phyloP scores from a whole-genome alignment of 2,329 filamentous ascomycete species.

The Phialophora expanda region DNA sequence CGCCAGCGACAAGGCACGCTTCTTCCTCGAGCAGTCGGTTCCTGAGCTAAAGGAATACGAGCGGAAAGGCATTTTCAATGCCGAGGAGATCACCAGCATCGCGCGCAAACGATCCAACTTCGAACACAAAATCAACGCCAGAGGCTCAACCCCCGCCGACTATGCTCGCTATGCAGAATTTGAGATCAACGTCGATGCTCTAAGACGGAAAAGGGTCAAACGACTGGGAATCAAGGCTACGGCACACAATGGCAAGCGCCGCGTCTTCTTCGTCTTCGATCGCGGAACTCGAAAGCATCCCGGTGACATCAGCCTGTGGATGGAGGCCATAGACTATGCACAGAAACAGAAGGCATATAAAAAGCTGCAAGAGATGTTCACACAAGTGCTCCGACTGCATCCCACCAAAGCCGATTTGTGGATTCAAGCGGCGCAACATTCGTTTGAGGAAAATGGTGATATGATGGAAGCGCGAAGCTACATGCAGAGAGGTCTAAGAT shows the following conservation, averaged over 20 bases:
- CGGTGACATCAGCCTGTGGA: slow-evolving; percentile 81
- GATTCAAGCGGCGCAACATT: slow-evolving; percentile 79
- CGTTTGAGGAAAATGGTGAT: slow-evolving; percentile 79
- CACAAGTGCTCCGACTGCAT: slow-evolving; percentile 78
- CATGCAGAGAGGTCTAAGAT: slow-evolving; percentile 87
- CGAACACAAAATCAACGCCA: slow-evolving; percentile 86
- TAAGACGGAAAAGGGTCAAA: slow-evolving; percentile 81
- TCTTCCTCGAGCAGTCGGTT: slow-evolving; percentile 89
- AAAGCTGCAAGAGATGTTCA: slow-evolving; percentile 65
- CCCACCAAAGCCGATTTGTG: slow-evolving; percentile 83
- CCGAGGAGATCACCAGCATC: slow-evolving; percentile 87
- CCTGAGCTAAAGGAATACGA: slow-evolving; percentile 92
- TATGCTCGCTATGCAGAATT: slow-evolving; percentile 82
- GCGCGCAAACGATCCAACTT: slow-evolving; percentile 90
- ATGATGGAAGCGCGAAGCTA: slow-evolving; percentile 84
- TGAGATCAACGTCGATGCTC: slow-evolving; percentile 70
- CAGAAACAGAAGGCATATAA: slow-evolving; percentile 68
- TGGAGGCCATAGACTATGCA: slow-evolving; percentile 85
- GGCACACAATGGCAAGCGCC: slow-evolving; percentile 74
- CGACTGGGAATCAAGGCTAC: slow-evolving; percentile 77
- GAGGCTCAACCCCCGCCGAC: slow-evolving; percentile 75
- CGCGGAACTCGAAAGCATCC: slow-evolving; percentile 83
- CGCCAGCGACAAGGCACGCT: slow-evolving; percentile 90
- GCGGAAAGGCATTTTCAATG: slow-evolving; percentile 86
- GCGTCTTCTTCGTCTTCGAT: slow-evolving; percentile 88